These are phyloP conservation scores for Neurospora sublineolata DNA, from an alignment of 495 filamentous ascomycete species.

Conservation along the genomic window DNA sequence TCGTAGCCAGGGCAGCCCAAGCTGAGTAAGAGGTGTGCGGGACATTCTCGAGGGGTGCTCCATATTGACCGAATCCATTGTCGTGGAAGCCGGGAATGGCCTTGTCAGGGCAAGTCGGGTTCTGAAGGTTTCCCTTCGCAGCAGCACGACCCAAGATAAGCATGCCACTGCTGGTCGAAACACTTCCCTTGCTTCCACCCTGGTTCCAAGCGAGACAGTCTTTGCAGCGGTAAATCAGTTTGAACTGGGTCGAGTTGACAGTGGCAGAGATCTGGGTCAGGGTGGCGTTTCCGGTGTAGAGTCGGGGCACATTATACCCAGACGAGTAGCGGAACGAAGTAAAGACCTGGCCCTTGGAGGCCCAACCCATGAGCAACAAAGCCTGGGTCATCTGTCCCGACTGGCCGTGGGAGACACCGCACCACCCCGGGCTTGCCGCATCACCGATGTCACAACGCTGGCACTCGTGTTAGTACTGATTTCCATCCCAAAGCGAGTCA, in stretches of 20 bases:
- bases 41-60: constrained; percentile 30
- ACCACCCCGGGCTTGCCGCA: constrained; percentile 34
- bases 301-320: constrained; percentile 43
- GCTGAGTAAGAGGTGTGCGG: constrained; percentile 34
- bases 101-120: constrained; percentile 19
- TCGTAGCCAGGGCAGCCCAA: constrained; percentile 36
- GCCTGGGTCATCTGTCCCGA: constrained; percentile 46
- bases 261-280: constrained; percentile 46
- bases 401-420: constrained; percentile 41
- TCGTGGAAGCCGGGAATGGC: constrained; percentile 26
- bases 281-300: constrained; percentile 49
- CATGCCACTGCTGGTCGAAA: constrained; percentile 13
- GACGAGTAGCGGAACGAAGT: constrained; percentile 47
- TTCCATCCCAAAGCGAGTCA: background rate
- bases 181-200: constrained; percentile 11
- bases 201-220: constrained; percentile 47
- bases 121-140: constrained; percentile 12
- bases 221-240: constrained; percentile 51
- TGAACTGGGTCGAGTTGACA: constrained; percentile 42
- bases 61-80: constrained; percentile 30
- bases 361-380: constrained; percentile 47
- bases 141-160: constrained; percentile 21
- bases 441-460: constrained; percentile 21
- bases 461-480: background rate
- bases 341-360: constrained; percentile 35